A percentile compares a stretch with the other conserved stretches of the same genome.
Conservation (phyloP, 805 yeast species). For the Cyberlindnera misumaiensis region DNA sequence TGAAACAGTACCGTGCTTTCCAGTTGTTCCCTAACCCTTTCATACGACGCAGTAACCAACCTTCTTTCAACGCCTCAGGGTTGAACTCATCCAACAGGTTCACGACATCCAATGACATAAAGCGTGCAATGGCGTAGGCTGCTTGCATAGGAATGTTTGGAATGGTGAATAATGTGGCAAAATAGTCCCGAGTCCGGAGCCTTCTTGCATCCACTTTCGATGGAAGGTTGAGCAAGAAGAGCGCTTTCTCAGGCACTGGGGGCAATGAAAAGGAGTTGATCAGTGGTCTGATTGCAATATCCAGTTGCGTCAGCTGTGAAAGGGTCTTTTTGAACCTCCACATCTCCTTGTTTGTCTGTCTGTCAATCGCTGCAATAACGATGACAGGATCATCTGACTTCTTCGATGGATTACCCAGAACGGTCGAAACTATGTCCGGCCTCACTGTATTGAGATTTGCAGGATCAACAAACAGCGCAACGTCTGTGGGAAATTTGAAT, state of each 20-base stretch:
- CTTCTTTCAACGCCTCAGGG: constrained; percentile 52
- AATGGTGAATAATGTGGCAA: constrained; percentile 46
- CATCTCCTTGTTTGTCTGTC: constrained; percentile 54
- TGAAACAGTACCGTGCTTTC: constrained; percentile 64
- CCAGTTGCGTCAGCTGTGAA: constrained; percentile 54
- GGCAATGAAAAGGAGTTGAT: constrained; percentile 46
- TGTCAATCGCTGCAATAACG: constrained; percentile 57
- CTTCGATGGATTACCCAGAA: constrained; percentile 32
- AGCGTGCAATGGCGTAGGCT: constrained; percentile 49
- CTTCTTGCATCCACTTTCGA: constrained; percentile 57
- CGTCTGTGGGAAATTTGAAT: constrained; percentile 26
- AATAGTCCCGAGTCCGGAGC: constrained; percentile 49
- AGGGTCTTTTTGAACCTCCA: constrained; percentile 69
- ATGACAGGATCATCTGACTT: constrained; percentile 53
- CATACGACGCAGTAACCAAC: constrained; percentile 55
- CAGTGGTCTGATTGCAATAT: constrained; percentile 47
- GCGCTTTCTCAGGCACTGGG: constrained; percentile 52
- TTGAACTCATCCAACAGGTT: constrained; percentile 48
- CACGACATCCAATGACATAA: constrained; percentile 60
- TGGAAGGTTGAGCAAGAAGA: constrained; percentile 58
- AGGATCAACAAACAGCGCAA: constrained; percentile 51
- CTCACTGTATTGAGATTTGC: constrained; percentile 46
- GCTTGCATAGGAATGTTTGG: constrained; percentile 52
- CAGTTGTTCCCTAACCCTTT: constrained; percentile 59
- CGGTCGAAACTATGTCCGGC: constrained; percentile 43